Conservation (phyloP, 257 asterid genomes). For the Prunella vulgaris region DNA sequence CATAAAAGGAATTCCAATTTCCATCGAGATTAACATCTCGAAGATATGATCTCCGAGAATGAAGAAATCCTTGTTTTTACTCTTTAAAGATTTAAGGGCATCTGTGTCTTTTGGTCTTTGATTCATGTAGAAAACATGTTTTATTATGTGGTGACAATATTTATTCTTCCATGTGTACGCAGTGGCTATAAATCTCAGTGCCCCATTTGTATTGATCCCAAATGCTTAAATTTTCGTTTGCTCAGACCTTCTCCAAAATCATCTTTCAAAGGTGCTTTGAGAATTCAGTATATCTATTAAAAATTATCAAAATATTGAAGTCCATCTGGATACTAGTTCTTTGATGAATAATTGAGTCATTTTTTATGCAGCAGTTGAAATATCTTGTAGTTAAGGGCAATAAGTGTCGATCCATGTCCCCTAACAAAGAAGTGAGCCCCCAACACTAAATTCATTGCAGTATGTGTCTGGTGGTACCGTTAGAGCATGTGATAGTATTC, state of each 20-base stretch:
- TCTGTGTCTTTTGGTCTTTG: neutral
- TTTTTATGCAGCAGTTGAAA: neutral
- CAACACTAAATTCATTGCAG: too few species aligned
- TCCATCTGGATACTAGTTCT: neutral
- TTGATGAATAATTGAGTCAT: neutral
- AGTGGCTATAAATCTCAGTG: neutral
- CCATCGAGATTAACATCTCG: too few species aligned
- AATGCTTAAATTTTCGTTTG: neutral
- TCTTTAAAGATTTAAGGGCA: neutral
- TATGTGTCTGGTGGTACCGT: too few species aligned
- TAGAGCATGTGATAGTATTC: too few species aligned
- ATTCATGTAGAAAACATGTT: neutral
- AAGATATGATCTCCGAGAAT: neutral
- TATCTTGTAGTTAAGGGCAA: too few species aligned
- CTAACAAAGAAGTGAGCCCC: too few species aligned
- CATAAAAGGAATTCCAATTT: too few species aligned
- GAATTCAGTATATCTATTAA: neutral
- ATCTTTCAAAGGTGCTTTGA: neutral
- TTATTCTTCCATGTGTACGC: neutral
- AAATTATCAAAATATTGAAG: neutral
- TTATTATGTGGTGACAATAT: neutral
- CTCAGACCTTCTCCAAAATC: neutral
- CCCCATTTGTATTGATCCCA: neutral
- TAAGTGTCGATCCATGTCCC: too few species aligned
- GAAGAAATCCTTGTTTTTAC: neutral